Percentiles rank a stretch among this genome's conserved stretches.
Evolutionary conservation across 345 rosid species (phyloP).

Genomic region (Dipteronia sinensis): DNA sequence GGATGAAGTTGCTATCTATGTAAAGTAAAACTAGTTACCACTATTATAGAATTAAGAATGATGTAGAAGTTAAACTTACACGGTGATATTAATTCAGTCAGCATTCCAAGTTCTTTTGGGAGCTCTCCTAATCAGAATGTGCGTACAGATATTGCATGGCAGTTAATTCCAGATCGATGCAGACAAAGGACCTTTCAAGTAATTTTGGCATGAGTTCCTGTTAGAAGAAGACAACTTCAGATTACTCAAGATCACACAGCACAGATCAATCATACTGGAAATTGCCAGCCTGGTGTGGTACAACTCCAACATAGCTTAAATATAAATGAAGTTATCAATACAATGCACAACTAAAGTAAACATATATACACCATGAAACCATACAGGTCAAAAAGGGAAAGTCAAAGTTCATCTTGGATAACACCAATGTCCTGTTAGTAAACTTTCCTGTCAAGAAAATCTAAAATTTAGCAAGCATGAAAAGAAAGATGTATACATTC

Average conservation of each 20-base stretch:
- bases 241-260: not conserved
- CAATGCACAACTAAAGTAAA: not conserved
- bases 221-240: conserved; percentile 10
- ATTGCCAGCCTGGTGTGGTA: not conserved
- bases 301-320: not conserved
- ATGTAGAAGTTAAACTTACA: conserved; percentile 43
- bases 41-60: too few relatives aligned
- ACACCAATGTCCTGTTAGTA: conserved; percentile 36
- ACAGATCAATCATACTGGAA: not conserved
- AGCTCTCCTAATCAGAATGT: conserved; percentile 49
- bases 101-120: conserved; percentile 68
- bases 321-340: not conserved
- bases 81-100: conserved; percentile 41
- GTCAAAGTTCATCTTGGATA: conserved; percentile 55
- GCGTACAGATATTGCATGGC: conserved; percentile 62
- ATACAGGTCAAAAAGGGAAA: conserved; percentile 48
- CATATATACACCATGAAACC: not conserved
- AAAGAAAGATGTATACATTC: not conserved
- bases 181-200: conserved; percentile 51
- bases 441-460: conserved; percentile 38
- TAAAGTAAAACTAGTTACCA: too few relatives aligned
- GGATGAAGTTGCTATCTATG: not conserved
- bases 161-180: conserved; percentile 53
- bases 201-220: conserved; percentile 52
- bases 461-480: not conserved